Evolutionary conservation across 108 stramenopile species (phyloP).

Genomic region (Bacterosira constricta): DNA sequence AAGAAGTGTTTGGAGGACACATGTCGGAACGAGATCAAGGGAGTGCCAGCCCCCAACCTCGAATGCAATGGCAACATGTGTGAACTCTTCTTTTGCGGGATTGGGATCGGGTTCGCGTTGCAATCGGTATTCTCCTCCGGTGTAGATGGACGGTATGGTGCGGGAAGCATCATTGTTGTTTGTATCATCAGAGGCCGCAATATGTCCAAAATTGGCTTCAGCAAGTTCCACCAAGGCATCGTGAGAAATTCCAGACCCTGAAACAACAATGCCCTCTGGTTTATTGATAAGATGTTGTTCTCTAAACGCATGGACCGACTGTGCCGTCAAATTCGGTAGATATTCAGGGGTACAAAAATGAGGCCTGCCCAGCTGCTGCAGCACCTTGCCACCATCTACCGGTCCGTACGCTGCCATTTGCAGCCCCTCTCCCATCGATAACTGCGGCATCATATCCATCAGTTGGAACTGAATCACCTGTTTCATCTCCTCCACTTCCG

Average conservation of each 20-base stretch:
- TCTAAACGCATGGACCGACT: constrained; percentile 69
- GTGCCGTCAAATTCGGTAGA: constrained; percentile 63
- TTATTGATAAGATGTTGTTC: constrained; percentile 61
- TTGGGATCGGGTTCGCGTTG: constrained; percentile 40
- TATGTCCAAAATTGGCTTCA: constrained; percentile 75
- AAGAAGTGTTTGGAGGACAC: constrained; percentile 95
- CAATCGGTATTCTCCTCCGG: constrained; percentile 68
- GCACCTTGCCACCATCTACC: constrained; percentile 15
- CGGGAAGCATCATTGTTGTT: constrained; percentile 4
- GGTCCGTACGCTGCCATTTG: constrained; percentile 88
- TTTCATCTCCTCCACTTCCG: constrained; percentile 73
- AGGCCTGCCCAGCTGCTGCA: constrained; percentile 85
- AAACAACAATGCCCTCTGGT: constrained; percentile 85
- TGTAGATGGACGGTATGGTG: constrained; percentile 59
- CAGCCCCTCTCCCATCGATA: constrained; percentile 83
- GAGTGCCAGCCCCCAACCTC: constrained; percentile 97
- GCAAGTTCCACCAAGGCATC: constrained; percentile 87
- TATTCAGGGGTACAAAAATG: constrained; percentile 79
- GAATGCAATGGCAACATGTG: constrained; percentile 90
- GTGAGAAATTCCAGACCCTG: constrained; percentile 95
- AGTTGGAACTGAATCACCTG: constrained; percentile 80
- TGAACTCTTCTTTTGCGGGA: constrained; percentile 75
- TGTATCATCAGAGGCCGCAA: constrained; percentile 26
- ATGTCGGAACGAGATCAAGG: constrained; percentile 86
- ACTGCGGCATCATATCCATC: constrained; percentile 76